These are phyloP conservation scores for Zymoseptoria tritici DNA, from an alignment of 2,329 filamentous ascomycete species.

Conservation along the genomic window DNA sequence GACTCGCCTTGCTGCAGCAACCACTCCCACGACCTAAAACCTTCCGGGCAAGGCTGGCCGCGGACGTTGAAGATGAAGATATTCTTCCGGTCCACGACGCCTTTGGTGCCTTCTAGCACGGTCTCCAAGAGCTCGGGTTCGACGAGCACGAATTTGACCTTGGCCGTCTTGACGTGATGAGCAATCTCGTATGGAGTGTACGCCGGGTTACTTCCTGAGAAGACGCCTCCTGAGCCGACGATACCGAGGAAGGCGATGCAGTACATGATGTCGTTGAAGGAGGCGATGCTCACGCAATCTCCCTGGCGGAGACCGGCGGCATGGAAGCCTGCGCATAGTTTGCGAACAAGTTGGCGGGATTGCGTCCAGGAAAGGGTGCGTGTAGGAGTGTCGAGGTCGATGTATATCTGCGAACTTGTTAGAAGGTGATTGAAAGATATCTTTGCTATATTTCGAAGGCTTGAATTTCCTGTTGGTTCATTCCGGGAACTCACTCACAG, in stretches of 20 bases:
- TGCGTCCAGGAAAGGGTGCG: conserved; percentile 40
- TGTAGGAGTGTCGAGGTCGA: conserved; percentile 40
- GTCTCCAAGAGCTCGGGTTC: background rate
- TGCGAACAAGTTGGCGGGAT: conserved; percentile 34
- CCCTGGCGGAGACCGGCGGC: conserved; percentile 28
- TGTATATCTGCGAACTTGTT: conserved; percentile 35
- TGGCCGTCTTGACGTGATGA: conserved; percentile 23
- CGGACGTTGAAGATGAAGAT: conserved; percentile 4
- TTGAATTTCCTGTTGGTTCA: no score
- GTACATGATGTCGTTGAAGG: conserved; percentile 45
- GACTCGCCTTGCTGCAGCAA: conserved; percentile 3
- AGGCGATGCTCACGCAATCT: conserved; percentile 48
- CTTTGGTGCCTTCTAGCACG: background rate
- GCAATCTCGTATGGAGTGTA: conserved; percentile 29
- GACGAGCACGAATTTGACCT: conserved; percentile 14
- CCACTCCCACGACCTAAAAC: conserved; percentile 2
- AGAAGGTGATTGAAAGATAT: background rate
- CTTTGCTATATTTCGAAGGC: background rate
- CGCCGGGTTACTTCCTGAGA: conserved; percentile 27
- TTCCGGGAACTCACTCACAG: conserved; percentile 11
- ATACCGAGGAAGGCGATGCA: conserved; percentile 25
- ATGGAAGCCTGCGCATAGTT: conserved; percentile 38
- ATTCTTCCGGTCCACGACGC: background rate
- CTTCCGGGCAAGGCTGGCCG: conserved; percentile 2
- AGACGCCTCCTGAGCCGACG: conserved; percentile 24